These are phyloP conservation scores for Ceratobasidium sp. DNA, from an alignment of 1,284 basidiomycete species.

Conservation along the genomic window DNA sequence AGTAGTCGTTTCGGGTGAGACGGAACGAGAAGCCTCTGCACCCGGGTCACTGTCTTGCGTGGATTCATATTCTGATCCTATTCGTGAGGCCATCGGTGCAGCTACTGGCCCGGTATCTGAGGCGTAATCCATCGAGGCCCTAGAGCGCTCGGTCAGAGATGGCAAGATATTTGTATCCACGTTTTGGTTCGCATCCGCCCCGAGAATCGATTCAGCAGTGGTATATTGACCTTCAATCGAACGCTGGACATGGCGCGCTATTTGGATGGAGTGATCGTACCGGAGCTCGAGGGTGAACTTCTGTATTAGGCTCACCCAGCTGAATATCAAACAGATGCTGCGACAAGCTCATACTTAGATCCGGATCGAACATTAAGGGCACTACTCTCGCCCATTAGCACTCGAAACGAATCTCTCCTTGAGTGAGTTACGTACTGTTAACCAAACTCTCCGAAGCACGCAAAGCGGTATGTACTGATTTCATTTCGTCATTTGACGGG, in stretches of 20 bases:
- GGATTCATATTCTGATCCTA: no score
- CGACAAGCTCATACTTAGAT: slow-evolving; percentile 4
- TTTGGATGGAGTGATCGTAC: background rate
- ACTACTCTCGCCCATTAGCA: background rate
- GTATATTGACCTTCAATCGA: background rate
- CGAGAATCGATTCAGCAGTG: no score
- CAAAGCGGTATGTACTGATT: background rate
- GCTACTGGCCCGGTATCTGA: no score
- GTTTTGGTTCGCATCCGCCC: no score
- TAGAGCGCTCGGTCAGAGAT: no score
- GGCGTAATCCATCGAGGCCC: no score
- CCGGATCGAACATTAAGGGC: background rate
- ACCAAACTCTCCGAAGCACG: slow-evolving; percentile 1
- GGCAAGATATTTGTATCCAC: no score
- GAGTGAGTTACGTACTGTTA: background rate
- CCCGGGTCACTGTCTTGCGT: no score
- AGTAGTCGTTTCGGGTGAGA: no score
- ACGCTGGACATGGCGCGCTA: slow-evolving; percentile 3
- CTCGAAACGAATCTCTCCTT: background rate
- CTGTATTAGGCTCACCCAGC: background rate
- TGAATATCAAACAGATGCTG: slow-evolving; percentile 23
- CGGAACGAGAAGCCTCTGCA: no score
- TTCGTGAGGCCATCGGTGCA: no score
- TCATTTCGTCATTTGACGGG: slow-evolving; percentile 4
- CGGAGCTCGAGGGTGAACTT: background rate